Base-by-base conservation (phyloP, 108 stramenopile species). In the Cyclotella distinguenda region DNA sequence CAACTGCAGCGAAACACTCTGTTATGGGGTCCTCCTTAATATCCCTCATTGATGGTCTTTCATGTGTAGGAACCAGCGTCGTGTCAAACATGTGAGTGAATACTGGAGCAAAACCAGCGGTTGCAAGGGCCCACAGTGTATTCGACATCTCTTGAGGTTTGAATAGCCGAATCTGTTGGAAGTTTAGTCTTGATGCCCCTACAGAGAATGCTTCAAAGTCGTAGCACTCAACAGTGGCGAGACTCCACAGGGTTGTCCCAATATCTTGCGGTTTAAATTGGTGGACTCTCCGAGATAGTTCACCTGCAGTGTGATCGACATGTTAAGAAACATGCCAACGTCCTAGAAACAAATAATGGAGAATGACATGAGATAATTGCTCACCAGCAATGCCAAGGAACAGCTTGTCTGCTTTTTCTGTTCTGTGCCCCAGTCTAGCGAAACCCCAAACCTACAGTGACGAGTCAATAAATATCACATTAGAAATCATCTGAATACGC, bases 71-170 rank as follows among this genome's bases (percentile, higher is more conserved):
- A 6, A 92, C 70, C 13, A 91, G 59, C 10, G 84, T 81, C 15
- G 83, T 86, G 56, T 93, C 91, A 74, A 93, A 89, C 4, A 74
- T 82, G 34, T 76, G 74, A 19, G 54, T 71, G 38, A 84, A 68
- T 40, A 76, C 32, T 0, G 83, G 78, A 33, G 62, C 60, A 4
- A 86, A 73, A 39, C 79, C 84, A 18, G 89, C 86, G 15, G 83
- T 93, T 1, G 89, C 87, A 23, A 93, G 44, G 2, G 87, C 89
- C 88, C 88, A 93, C 15, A 79, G 58, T 16, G 77, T 72, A 47
- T 90, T 93, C 13, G 78, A 82, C 53, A 90, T 61, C 52, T 93
- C 92, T 50, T 93, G 89, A 12, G 89, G 87, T 64, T 93, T 93
- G 64, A 77, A 86, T 18, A 42, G 36, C 1, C 64, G 44, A 26